Evolutionary conservation across 2,329 filamentous ascomycete species (phyloP), one percentile per base, ranked within the genome.

Genomic region (Pseudogymnoascus pannorum): DNA sequence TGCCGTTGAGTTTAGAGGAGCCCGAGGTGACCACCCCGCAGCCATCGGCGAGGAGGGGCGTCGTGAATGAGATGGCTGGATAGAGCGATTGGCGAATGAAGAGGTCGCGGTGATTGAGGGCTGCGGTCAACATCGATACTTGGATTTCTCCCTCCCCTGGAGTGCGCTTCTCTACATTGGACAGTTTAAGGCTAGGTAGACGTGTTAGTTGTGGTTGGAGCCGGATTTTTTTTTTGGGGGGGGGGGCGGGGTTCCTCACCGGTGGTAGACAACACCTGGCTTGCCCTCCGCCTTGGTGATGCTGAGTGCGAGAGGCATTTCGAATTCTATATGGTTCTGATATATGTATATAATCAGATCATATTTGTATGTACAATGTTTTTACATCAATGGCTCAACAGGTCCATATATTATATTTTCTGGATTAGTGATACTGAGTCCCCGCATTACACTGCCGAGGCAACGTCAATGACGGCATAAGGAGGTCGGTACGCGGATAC

Each of bases 81-180:
- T 97, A 97, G 40, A 96, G 85, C 71, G 92, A 88, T 74, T 94
- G 92, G 60, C 93, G 89, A 75, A 96, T 89, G 78, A 97, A 97
- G 68, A 96, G 85, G 74, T 97, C 94, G 69, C 92, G 89, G 78
- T 97, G 94, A 78, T 97, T 97, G 58, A 97, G 85, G 12, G 93
- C 88, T 1, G 87, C 89, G 59, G 92, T 89, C 35, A 83, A 82
- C 70, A 97, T 79, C 69, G 84, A 85, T 64, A 97, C 78, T 5
- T 95, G 79, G 66, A 96, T 78, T 73, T 97, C 82, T 64, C 79
- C 79, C 14, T 83, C 81, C 24, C 83, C 81, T 0, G 87, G 87
- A 1, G 77, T 78, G 24, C 88, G 88, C 65, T 81, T 79, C 61
- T 87, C 81, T 14, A 87, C 75, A 33, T 85, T 77, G 64, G 84